Base-by-base conservation (phyloP, 202 grass and related monocot genomes). In the Hordeum pubiflorum region DNA sequence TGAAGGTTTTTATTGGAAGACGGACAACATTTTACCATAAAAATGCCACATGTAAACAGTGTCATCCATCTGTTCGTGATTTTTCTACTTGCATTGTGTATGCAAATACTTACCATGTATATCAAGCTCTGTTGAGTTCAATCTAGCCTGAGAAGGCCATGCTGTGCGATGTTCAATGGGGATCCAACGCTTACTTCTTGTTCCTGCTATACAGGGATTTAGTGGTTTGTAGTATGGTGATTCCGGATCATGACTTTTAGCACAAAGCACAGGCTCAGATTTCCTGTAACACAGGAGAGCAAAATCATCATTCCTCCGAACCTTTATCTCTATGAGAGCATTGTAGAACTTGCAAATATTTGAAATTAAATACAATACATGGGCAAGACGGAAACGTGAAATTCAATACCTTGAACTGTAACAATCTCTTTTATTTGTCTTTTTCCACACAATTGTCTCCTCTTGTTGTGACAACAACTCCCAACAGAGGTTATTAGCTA, bases 361-460 rank as follows among this genome's bases (percentile, higher is more conserved):
- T 32, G 62, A 41, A 68, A 9, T 29, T 63, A 29, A 5, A 65
- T 88, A 79, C 17, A 55, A 74, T 34, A 50, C 15, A 76, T 73
- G 31, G 3, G 67, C 63, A 74, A 61, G 72, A 80, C 13, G 2
- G 15, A 69, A 79, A 44, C 33, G 27, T 48, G 74, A 3, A 36
- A 62, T 54, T 75, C 33, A 85, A 48, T 87, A 99, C 96, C 91
- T 91, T 48, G 79, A 91, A 71, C 20, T 90, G 87, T 96, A 96
- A 70, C 92, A 96, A 14, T 96, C 92, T 80, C 24, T 90, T 84
- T 79, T 91, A 70, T 74, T 89, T 58, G 89, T 93, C 66, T 99
- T 99, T 79, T 99, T 99, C 96, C 96, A 99, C 67, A 99, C 92
- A 87, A 90, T 89, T 73, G 96, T 99, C 83, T 99, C 96, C 50